phyloP scores from a whole-genome alignment of 805 yeast species.

The Kazachstania africana region DNA sequence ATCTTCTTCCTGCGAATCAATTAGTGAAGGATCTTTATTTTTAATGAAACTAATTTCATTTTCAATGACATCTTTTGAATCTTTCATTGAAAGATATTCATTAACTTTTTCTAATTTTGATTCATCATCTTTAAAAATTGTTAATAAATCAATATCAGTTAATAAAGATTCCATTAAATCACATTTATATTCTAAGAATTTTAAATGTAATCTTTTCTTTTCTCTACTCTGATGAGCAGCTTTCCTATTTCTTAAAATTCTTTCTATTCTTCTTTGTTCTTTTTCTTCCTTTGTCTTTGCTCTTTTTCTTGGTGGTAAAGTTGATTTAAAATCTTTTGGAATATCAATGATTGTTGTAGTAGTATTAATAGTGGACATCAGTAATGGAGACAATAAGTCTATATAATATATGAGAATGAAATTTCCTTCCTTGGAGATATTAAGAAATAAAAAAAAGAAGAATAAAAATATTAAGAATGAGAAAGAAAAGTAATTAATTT shows the following conservation, averaged over 20 bases:
- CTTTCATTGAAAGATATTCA: too few species aligned
- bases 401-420: too few species aligned
- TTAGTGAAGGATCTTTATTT: neutral
- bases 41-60: neutral
- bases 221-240: conserved; percentile 98
- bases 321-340: conserved; percentile 30
- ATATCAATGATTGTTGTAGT: conserved; percentile 9
- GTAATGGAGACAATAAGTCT: neutral
- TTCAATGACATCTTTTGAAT: conserved; percentile 1
- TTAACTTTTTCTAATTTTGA: conserved; percentile 1
- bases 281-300: conserved; percentile 95
- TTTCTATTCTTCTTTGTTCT: conserved; percentile 89
- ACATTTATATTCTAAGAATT: conserved; percentile 53
- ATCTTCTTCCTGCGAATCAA: neutral
- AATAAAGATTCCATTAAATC: conserved; percentile 21
- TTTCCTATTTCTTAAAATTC: conserved; percentile 85
- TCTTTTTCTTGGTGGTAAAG: conserved; percentile 89
- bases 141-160: conserved; percentile 12
- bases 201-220: conserved; percentile 87
- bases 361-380: neutral
- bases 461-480: too few species aligned
- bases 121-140: conserved; percentile 3
- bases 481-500: too few species aligned
- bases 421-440: too few species aligned
- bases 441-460: too few species aligned